phyloP scores from a whole-genome alignment of 495 filamentous ascomycete genomes.

The Aspergillus hancockii region DNA sequence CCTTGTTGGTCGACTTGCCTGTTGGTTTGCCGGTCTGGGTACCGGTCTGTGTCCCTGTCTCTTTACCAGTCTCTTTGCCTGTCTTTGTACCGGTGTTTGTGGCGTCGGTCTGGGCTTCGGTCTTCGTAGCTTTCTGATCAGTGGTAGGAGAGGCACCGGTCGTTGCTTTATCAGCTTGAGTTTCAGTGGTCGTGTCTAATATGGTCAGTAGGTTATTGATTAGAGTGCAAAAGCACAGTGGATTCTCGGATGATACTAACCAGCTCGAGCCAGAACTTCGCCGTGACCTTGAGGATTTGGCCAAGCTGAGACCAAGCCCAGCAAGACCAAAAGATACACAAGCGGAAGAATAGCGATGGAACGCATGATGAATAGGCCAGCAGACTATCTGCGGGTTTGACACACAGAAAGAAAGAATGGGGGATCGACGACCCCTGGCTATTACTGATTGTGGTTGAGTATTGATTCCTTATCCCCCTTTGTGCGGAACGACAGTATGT shows the following conservation, averaged over 20 bases:
- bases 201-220: slow-evolving; percentile 10
- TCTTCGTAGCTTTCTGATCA: slow-evolving; percentile 22
- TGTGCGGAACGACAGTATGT: slow-evolving; percentile 11
- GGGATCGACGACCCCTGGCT: slow-evolving; percentile 3
- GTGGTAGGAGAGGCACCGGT: slow-evolving; percentile 24
- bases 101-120: slow-evolving; percentile 24
- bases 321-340: slow-evolving; percentile 42
- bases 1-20: slow-evolving; percentile 32
- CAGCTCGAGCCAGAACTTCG: slow-evolving; percentile 35
- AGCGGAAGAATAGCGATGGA: slow-evolving; percentile 30
- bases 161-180: slow-evolving; percentile 23
- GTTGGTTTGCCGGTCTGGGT: slow-evolving; percentile 28
- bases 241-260: slow-evolving; percentile 21
- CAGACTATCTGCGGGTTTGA: not conserved
- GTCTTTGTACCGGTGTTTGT: slow-evolving; percentile 21
- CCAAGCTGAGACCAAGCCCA: slow-evolving; percentile 52
- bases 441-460: slow-evolving; percentile 9
- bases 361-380: slow-evolving; percentile 32
- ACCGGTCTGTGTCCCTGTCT: slow-evolving; percentile 22
- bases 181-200: slow-evolving; percentile 22
- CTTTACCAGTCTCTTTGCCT: slow-evolving; percentile 20
- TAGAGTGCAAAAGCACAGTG: not conserved
- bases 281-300: slow-evolving; percentile 42
- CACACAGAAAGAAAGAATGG: not conserved
- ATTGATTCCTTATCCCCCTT: not conserved